Conservation (phyloP, 75 land plant genomes). For the Cunninghamia lanceolata region DNA sequence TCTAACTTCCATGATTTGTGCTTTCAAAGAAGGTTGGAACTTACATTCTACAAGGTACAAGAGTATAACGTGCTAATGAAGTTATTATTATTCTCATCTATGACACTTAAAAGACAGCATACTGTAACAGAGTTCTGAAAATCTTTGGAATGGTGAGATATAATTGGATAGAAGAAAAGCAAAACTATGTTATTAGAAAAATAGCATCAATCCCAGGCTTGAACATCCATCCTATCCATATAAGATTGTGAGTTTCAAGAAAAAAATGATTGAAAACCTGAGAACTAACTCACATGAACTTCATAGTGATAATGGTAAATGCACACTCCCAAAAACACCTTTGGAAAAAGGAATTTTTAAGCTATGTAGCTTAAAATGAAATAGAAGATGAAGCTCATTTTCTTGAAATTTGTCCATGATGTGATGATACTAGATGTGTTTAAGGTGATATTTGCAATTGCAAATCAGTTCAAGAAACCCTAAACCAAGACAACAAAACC, state of each 20-base stretch:
- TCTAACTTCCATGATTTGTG: background rate
- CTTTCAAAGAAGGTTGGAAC: background rate
- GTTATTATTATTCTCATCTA: background rate
- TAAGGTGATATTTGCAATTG: background rate
- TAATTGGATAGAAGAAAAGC: no score
- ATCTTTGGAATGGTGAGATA: no score
- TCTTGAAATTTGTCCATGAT: background rate
- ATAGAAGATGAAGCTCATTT: background rate
- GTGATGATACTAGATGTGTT: background rate
- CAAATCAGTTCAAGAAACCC: background rate
- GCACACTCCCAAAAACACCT: no score
- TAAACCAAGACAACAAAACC: background rate
- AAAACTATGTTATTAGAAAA: no score
- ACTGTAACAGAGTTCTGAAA: background rate
- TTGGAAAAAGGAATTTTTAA: no score
- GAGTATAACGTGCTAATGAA: background rate
- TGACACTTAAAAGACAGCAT: background rate
- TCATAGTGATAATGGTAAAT: no score
- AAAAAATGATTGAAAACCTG: background rate
- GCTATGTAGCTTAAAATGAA: background rate
- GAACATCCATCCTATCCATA: no score
- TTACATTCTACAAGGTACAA: background rate
- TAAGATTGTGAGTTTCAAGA: background rate
- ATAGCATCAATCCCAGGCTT: no score
- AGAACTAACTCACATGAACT: background rate